Evolutionary conservation across 352 stramenopile species (phyloP), one percentile per base, ranked within the genome.

Genomic region (Lagenidium sp.): DNA sequence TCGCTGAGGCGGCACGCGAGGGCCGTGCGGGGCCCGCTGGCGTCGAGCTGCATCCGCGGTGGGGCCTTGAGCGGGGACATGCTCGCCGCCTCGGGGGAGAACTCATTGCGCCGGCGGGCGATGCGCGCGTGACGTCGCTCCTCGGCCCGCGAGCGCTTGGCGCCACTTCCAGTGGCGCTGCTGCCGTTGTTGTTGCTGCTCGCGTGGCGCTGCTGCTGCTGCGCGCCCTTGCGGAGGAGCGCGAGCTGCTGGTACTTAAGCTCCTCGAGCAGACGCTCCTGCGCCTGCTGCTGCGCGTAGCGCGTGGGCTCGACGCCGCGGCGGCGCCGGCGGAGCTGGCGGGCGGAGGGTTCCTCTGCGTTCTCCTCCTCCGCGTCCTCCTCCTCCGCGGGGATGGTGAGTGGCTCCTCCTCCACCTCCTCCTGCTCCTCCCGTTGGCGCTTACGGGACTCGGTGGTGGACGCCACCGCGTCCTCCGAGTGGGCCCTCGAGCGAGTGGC

Each of bases 201-300:
- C 21, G 40, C 4, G 4, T 28, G 21, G 4, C 35, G 29, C 2
- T 21, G 39, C 20, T 22, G 34, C 11, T 46, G 36, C 29, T 63
- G 66, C 47, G 73, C 67, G 24, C 60, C 63, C 45, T 80, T 82
- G 29, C 73, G 67, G n/a, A 73, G 39, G 24, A 36, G 41, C n/a
- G 42, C 15, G 8, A 35, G 37, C 24, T 46, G 29, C 50, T 47
- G 36, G 38, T 36, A 40, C 46, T 60, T 63, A 21, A 81, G 42
- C 20, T 57, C 56, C 42, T 59, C 55, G 23, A 84, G 82, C 41
- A 75, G 68, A 26, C 53, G 60, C 42, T 78, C 58, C 40, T 82
- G 60, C 23, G 70, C 74, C 60, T 81, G 68, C 6, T 79, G 55
- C 24, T 82, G 60, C 5, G 59, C 50, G 47, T 69, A 81, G 16